Percentiles rank a stretch among this genome's conserved stretches.
phyloP scores from a whole-genome alignment of 139 green algal species.

The Tetradesmus obliquus region DNA sequence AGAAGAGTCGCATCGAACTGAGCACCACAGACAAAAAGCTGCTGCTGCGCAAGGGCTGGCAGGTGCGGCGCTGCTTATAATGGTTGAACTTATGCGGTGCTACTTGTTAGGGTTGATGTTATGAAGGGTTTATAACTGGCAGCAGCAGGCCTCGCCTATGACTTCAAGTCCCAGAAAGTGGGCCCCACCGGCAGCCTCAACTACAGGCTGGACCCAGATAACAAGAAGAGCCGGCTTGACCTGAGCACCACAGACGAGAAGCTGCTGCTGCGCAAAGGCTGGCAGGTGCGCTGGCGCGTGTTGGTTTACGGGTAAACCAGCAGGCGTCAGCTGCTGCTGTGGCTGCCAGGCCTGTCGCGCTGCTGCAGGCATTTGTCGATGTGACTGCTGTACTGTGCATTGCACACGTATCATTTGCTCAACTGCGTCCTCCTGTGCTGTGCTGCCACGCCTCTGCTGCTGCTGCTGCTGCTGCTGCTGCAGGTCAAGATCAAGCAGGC shows the following conservation, averaged over 20 bases:
- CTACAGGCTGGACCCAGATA: conserved; percentile 1
- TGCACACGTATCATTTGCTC: too few species aligned
- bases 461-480: not conserved
- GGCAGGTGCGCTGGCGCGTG: too few species aligned
- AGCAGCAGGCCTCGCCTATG: conserved; percentile 5
- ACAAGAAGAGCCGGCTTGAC: not conserved
- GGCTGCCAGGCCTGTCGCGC: too few species aligned
- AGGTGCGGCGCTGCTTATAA: not conserved
- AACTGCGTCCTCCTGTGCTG: not conserved
- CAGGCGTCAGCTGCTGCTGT: too few species aligned
- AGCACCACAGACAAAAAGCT: not conserved
- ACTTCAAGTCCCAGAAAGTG: not conserved
- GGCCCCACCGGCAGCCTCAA: not conserved
- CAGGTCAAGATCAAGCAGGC: not conserved
- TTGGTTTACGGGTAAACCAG: too few species aligned
- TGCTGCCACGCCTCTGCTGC: too few species aligned
- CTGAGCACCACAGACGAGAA: conserved; percentile 1
- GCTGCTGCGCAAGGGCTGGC: conserved; percentile 24
- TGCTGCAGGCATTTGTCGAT: too few species aligned
- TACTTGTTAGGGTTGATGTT: too few species aligned
- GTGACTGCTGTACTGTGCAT: too few species aligned
- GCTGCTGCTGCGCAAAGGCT: too few species aligned
- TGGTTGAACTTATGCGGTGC: too few species aligned
- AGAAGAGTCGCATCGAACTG: not conserved
- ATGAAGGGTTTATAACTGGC: not conserved